Conservation (phyloP, 495 filamentous ascomycete genomes). For the Penicillium salamii region DNA sequence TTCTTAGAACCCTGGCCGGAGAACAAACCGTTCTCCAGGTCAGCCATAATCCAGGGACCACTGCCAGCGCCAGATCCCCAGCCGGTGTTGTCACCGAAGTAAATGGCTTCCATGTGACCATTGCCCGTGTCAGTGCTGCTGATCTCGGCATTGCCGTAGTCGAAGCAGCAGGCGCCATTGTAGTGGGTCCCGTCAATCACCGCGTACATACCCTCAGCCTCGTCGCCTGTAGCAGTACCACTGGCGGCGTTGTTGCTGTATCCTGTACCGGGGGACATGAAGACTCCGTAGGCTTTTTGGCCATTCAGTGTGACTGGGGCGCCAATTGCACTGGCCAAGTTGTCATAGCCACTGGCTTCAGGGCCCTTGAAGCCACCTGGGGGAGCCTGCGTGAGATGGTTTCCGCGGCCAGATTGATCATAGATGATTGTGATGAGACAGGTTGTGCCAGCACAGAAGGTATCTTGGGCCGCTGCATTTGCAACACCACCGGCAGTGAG, state of each 20-base stretch:
- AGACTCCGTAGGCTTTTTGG: slow-evolving; percentile 58
- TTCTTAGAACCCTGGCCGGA: slow-evolving; percentile 37
- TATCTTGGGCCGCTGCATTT: slow-evolving; percentile 53
- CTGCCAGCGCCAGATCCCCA: slow-evolving; percentile 53
- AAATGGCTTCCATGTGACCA: slow-evolving; percentile 62
- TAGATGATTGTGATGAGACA: slow-evolving; percentile 59
- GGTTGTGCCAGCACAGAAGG: slow-evolving; percentile 54
- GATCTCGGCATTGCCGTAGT: slow-evolving; percentile 60
- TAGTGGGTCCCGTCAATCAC: slow-evolving; percentile 60
- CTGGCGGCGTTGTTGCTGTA: slow-evolving; percentile 51
- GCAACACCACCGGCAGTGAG: slow-evolving; percentile 53
- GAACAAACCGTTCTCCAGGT: slow-evolving; percentile 60
- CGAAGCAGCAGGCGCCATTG: slow-evolving; percentile 57
- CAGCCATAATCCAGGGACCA: slow-evolving; percentile 61
- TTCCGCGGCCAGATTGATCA: slow-evolving; percentile 56
- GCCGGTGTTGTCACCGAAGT: slow-evolving; percentile 47
- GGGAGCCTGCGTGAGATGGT: slow-evolving; percentile 57
- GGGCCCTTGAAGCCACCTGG: slow-evolving; percentile 52
- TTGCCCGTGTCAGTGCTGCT: slow-evolving; percentile 52
- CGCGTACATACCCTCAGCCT: slow-evolving; percentile 56
- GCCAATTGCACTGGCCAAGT: slow-evolving; percentile 52
- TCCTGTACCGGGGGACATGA: slow-evolving; percentile 52
- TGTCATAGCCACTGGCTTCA: slow-evolving; percentile 52
- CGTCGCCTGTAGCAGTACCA: slow-evolving; percentile 52
- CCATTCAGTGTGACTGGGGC: slow-evolving; percentile 57